phyloP scores from a whole-genome alignment of 2,329 filamentous ascomycete genomes.

The Parascedosporium putredinis region DNA sequence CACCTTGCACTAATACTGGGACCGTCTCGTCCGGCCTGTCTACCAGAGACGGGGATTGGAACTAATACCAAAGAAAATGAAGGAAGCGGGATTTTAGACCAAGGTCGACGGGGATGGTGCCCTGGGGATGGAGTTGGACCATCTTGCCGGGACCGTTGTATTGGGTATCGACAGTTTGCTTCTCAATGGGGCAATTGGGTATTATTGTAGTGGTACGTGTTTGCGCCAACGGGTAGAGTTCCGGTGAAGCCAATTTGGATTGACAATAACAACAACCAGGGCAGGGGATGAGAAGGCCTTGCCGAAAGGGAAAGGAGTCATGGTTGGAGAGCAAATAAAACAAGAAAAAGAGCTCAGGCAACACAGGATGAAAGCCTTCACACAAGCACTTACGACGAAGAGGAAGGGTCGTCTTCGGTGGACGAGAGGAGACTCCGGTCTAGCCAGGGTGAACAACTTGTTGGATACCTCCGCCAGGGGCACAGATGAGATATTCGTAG shows the following conservation, averaged over 20 bases:
- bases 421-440: conserved; percentile 1
- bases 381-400: not conserved
- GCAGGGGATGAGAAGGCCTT: not conserved
- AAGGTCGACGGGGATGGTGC: not conserved
- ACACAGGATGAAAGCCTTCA: not conserved
- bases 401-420: not conserved
- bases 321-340: too few species aligned
- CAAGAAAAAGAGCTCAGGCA: not conserved
- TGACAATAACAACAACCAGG: not conserved
- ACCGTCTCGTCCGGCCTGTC: too few species aligned
- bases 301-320: too few species aligned
- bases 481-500: not conserved
- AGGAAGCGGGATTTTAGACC: not conserved
- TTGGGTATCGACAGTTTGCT: not conserved
- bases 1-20: too few species aligned
- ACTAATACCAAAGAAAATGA: not conserved
- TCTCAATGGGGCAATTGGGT: not conserved
- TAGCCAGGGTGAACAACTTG: not conserved
- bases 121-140: not conserved
- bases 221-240: not conserved
- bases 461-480: not conserved
- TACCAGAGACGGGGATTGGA: too few species aligned
- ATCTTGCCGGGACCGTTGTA: not conserved
- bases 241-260: too few species aligned
- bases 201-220: not conserved